Evolutionary conservation across 768 basidiomycete species (phyloP), one percentile per base, ranked within the genome.

Genomic region (Nidularia pulvinata): DNA sequence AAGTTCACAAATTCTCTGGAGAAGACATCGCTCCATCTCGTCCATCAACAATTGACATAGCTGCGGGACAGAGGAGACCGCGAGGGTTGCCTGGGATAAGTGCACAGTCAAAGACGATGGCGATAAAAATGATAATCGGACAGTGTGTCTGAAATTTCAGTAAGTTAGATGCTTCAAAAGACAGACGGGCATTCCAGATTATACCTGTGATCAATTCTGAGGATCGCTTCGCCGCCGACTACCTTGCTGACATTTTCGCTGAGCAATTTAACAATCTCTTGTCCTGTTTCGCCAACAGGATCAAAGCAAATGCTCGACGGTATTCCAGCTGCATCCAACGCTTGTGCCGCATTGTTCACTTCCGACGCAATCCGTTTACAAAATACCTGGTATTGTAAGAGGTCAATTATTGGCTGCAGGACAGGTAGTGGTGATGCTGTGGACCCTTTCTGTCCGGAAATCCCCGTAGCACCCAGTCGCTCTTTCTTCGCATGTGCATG

Each of bases 351-450:
- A 57, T 74, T 79, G 39, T 70, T 66, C 34, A 93, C 65, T 69
- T 91, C 88, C 1, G 65, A 52, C 56, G 80, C 78, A 46, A 93
- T 73, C 55, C 84, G 76, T 54, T 76, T 66, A 62, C 87, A 88
- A 65, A 94, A 92, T 25, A 82, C 81, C 59, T 82, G 81, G 63
- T 93, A 94, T 67, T 93, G 92, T 42, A 93, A 68, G 33, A 92
- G 60, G 63, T 93, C 90, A 55, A 93, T 85, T 56, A 93, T 74
- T 0, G 89, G 89, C 39, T 86, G 88, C 13, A 94, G 76, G 36
- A 93, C 67, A 2, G 76, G 74, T 10, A 25, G 32, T 6, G 42
- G 16, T 14, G n/a, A 9, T 32, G 42, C n/a, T 14, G n/a, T 16
- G 7, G 25, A 30, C 19, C 19, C 19, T 49, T 35, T 32, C 7